Evolutionary conservation across 164 flowering plant genomes (phyloP).

Genomic region (Cinnamomum micranthum): DNA sequence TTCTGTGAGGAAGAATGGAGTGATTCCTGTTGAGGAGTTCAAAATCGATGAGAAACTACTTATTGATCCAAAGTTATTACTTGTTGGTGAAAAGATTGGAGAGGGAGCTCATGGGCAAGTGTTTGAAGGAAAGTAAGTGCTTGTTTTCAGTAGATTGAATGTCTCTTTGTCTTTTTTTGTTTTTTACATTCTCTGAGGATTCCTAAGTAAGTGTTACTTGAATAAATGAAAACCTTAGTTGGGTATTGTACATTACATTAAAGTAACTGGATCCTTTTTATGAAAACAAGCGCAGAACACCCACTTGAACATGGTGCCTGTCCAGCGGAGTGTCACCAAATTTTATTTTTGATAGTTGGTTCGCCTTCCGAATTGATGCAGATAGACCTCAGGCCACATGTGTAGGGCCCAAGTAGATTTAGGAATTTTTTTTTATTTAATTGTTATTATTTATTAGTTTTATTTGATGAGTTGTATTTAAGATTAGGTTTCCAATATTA

Average conservation of each 20-base stretch:
- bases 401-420: too few species aligned
- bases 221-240: background rate
- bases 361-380: background rate
- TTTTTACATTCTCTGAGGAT: background rate
- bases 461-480: too few species aligned
- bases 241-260: background rate
- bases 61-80: constrained; percentile 68
- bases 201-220: background rate
- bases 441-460: too few species aligned
- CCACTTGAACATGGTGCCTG: background rate
- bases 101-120: constrained; percentile 97
- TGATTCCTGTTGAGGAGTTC: constrained; percentile 23
- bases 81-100: constrained; percentile 76
- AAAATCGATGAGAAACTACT: constrained; percentile 58
- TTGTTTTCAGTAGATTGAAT: background rate
- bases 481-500: too few species aligned
- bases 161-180: background rate
- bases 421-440: too few species aligned
- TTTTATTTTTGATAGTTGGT: background rate
- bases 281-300: background rate
- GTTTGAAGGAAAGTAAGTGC: constrained; percentile 81
- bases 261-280: background rate
- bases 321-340: background rate
- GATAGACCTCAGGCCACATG: too few species aligned
- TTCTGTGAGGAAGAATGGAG: constrained; percentile 32